Base-by-base conservation (phyloP, 1,284 basidiomycete genomes). In the Exsudoporus floridanus region DNA sequence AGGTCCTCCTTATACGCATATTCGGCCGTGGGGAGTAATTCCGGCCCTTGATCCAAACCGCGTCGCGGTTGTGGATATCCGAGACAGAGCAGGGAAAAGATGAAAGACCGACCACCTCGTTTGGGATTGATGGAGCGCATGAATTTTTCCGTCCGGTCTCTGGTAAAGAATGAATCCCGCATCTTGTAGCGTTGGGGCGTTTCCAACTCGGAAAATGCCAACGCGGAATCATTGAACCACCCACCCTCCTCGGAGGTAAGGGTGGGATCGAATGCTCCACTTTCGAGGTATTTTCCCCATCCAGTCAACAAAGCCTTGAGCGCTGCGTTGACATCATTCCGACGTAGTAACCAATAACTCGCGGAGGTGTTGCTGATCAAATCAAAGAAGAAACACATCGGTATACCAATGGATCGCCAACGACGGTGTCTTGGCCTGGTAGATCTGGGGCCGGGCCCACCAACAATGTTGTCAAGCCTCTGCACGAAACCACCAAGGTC, bases 341-440 rank as follows among this genome's bases (percentile, higher is more conserved):
- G 49, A 43, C 52, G 54, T 51, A 67, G 62, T 23, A 67, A 41
- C 13, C 56, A 47, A 21, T 61, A 63, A 5, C 42, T 62, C 2
- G 62, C 60, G 36, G 42, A 2, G 2, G 65, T 66, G 45, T 68
- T 68, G 47, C 57, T 53, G 30, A 66, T 58, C 19, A 61, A n/a
- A 48, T 66, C 56, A 30, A 66, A 54, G 16, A 60, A 10, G 44
- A 60, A 54, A 8, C 51, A 54, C 13, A 67, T 37, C 0, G 64
- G 46, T 46, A 50, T 28, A 13, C 47, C 48, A 31, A 50, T 28
- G 39, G 47, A 28, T 42, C 39, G 28, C 39, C 58, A 25, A 58
- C 59, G 12, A 44, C 16, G 3, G 23, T 30, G 30, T 18, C n/a
- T 9, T 35, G n/a, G n/a, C 34, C n/a, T 18, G n/a, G 9, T 35